Conservation (phyloP, 192 early-diverging fungal genomes). For the Gonapodya sp. region DNA sequence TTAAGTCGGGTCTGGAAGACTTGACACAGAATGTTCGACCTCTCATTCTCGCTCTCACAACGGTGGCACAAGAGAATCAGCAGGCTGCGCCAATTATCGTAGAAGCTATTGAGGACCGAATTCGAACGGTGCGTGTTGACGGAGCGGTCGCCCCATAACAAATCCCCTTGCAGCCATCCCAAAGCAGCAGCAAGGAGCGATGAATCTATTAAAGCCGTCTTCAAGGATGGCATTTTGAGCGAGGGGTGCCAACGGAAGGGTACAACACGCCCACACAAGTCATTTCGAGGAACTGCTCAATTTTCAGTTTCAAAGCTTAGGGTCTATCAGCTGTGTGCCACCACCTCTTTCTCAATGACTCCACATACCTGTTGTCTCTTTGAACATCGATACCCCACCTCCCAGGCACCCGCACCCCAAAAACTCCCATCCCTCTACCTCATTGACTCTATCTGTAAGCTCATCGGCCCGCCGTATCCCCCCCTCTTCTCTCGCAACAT, state of each 20-base stretch:
- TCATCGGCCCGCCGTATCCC: conserved; percentile 66
- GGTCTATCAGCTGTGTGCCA: too few relatives aligned
- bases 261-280: too few relatives aligned
- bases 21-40: conserved; percentile 90
- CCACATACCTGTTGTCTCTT: neutral
- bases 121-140: conserved; percentile 42
- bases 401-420: conserved; percentile 56
- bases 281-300: too few relatives aligned
- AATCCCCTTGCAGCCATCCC: neutral
- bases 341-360: too few relatives aligned
- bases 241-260: neutral
- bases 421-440: conserved; percentile 87
- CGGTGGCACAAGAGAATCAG: conserved; percentile 66
- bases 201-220: too few relatives aligned
- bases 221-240: neutral
- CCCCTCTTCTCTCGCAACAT: conserved; percentile 62
- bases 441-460: conserved; percentile 89
- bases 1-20: conserved; percentile 53
- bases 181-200: neutral
- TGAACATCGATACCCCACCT: neutral
- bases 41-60: conserved; percentile 84
- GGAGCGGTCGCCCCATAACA: too few relatives aligned
- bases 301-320: neutral
- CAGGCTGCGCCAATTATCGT: conserved; percentile 60
- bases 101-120: conserved; percentile 56